Percentiles rank a stretch among this genome's conserved stretches.
Evolutionary conservation across 2,329 filamentous ascomycete genomes (phyloP).

Genomic region (Didymosphaeria variabile): DNA sequence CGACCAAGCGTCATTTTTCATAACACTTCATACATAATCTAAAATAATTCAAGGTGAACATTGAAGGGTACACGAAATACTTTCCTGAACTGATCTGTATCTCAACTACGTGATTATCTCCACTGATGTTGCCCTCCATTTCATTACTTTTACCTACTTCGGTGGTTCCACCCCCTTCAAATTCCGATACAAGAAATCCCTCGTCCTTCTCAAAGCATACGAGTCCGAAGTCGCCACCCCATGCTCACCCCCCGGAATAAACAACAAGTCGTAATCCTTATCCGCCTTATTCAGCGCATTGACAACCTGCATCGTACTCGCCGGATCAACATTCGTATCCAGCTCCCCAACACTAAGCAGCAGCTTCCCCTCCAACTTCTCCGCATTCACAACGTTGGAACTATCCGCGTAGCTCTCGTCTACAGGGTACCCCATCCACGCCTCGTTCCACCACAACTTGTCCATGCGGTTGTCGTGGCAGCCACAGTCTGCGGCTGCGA

Average conservation of each 20-base stretch:
- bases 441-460: slow-evolving; percentile 41
- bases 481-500: slow-evolving; percentile 35
- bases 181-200: slow-evolving; percentile 31
- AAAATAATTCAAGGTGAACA: no score
- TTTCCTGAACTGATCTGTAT: no score
- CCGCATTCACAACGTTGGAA: slow-evolving; percentile 37
- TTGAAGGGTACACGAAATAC: no score
- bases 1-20: no score
- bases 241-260: slow-evolving; percentile 33
- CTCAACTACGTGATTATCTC: no score
- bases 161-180: slow-evolving; percentile 18
- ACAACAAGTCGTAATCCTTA: slow-evolving; percentile 35
- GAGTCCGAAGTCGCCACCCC: slow-evolving; percentile 20
- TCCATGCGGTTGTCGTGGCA: slow-evolving; percentile 44
- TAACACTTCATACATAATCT: no score
- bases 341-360: slow-evolving; percentile 44
- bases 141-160: neutral
- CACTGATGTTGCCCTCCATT: no score
- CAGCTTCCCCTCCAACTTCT: slow-evolving; percentile 27
- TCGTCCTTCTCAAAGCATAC: slow-evolving; percentile 27
- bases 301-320: slow-evolving; percentile 38
- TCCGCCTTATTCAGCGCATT: slow-evolving; percentile 29
- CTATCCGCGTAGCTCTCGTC: slow-evolving; percentile 35
- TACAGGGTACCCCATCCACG: slow-evolving; percentile 40
- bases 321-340: slow-evolving; percentile 43